Evolutionary conservation across 306 rosid genomes (phyloP), one percentile per base, ranked within the genome.

Genomic region (Prinsepia uniflora): DNA sequence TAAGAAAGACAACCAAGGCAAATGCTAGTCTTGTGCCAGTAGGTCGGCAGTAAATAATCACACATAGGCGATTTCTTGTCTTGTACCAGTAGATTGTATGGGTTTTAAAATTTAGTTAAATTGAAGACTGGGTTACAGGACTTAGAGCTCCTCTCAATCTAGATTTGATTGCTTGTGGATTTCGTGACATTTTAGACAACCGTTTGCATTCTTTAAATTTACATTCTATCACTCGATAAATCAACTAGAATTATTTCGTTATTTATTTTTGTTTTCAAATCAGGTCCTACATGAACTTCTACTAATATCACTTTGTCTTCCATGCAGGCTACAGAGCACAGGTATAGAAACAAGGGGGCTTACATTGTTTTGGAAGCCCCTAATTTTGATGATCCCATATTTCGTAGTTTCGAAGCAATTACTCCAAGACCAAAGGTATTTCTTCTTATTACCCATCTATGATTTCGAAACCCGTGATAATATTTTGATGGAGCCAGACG

Each of bases 351-450:
- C 70, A 91, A 86, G 76, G 97, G 93, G 56, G 93, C 97, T 20
- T 91, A 89, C 78, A 74, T 89, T 70, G 88, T 91, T 72, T 86
- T 91, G 58, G 85, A 84, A 78, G 79, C 93, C 63, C 97, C 97
- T 0, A 81, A 81, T 81, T 91, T 81, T 55, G 97, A 89, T 74
- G 76, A 75, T 83, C 96, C 97, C 12, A 71, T 72, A 60, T 87
- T 91, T 78, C 96, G 75, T 75, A 82, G 84, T 68, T 91, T 89
- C 67, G 85, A 81, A 70, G 97, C 96, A 42, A 80, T 88, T 67
- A 73, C 90, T 39, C 96, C 97, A 34, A 84, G 96, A 63, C 97
- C 97, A 7, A 78, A 89, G 96, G 97, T 91, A 84, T 46, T 18
- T 9, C 40, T 39, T 44, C 40, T 39, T 44, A 43, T 63, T 61